Conservation (phyloP, 2,329 filamentous ascomycete species). For the Mycosphaerella sp. region DNA sequence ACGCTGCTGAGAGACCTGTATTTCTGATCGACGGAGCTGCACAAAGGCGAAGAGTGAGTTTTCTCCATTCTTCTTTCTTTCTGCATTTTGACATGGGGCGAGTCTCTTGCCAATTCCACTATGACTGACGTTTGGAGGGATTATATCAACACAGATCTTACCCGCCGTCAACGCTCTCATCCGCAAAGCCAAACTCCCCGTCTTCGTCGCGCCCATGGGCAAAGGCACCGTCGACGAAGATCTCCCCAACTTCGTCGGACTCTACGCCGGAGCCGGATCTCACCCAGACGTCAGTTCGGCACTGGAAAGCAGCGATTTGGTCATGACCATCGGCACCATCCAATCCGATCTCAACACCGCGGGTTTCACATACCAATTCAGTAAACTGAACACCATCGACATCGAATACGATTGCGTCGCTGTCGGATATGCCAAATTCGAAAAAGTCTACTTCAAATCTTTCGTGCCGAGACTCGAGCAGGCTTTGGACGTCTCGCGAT, state of each 20-base stretch:
- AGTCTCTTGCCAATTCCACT: too few relatives aligned
- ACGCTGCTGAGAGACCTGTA: conserved; percentile 66
- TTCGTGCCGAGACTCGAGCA: conserved; percentile 9
- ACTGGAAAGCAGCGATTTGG: conserved; percentile 64
- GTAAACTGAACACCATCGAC: conserved; percentile 70
- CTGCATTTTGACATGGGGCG: too few relatives aligned
- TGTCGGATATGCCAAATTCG: conserved; percentile 46
- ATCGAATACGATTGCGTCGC: conserved; percentile 69
- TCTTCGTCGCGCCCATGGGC: conserved; percentile 86
- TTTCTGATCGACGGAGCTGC: conserved; percentile 68
- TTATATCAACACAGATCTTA: background rate
- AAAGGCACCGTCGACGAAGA: conserved; percentile 78
- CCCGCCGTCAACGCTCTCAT: conserved; percentile 59
- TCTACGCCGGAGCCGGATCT: conserved; percentile 76
- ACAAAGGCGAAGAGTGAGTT: conserved; percentile 7
- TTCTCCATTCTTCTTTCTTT: background rate
- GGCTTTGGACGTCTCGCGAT: conserved; percentile 4
- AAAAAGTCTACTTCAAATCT: conserved; percentile 15
- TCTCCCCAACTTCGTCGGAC: conserved; percentile 69
- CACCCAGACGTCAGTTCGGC: conserved; percentile 57
- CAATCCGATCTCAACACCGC: conserved; percentile 78
- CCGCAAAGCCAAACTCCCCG: conserved; percentile 66
- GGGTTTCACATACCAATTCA: conserved; percentile 74
- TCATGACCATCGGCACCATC: conserved; percentile 63
- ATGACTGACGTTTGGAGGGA: background rate